Evolutionary conservation across 495 filamentous ascomycete genomes (phyloP).

Genomic region (Viridothelium virens): DNA sequence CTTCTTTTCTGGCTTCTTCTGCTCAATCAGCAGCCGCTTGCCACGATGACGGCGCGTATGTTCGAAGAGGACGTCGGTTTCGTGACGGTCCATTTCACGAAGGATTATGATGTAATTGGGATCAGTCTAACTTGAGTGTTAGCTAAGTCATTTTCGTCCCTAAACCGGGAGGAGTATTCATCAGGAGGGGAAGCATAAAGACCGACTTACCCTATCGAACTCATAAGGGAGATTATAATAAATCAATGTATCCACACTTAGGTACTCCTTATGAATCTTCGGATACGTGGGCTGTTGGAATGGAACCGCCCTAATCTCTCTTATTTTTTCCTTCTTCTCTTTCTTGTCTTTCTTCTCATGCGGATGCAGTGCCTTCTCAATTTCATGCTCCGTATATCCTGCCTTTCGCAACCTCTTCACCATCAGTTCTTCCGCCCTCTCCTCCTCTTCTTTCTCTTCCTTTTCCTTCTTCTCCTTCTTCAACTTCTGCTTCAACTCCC

Average conservation of each 20-base stretch:
- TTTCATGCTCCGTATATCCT: slow-evolving; percentile 36
- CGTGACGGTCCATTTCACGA: slow-evolving; percentile 35
- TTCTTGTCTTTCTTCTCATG: slow-evolving; percentile 21
- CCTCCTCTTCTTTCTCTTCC: slow-evolving; percentile 34
- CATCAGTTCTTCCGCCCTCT: slow-evolving; percentile 43
- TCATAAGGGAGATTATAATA: slow-evolving; percentile 38
- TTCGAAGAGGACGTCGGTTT: slow-evolving; percentile 39
- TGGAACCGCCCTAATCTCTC: slow-evolving; percentile 21
- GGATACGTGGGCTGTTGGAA: slow-evolving; percentile 28
- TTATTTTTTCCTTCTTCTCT: slow-evolving; percentile 25
- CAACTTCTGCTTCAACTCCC: slow-evolving; percentile 27
- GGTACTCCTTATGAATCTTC: slow-evolving; percentile 35
- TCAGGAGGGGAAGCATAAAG: neutral
- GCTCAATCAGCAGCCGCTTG: slow-evolving; percentile 32
- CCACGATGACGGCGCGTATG: slow-evolving; percentile 35
- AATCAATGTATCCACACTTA: slow-evolving; percentile 33
- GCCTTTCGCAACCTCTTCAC: slow-evolving; percentile 22
- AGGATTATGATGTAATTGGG: slow-evolving; percentile 37
- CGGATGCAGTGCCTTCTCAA: slow-evolving; percentile 28
- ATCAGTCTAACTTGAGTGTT: slow-evolving; percentile 24
- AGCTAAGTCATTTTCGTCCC: neutral
- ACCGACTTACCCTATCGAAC: slow-evolving; percentile 31
- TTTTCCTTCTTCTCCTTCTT: slow-evolving; percentile 28
- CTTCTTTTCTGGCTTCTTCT: slow-evolving; percentile 27
- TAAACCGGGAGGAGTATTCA: neutral